Evolutionary conservation across 2,329 filamentous ascomycete species (phyloP), one percentile per base, ranked within the genome.

Genomic region (Diplocarpon mali): DNA sequence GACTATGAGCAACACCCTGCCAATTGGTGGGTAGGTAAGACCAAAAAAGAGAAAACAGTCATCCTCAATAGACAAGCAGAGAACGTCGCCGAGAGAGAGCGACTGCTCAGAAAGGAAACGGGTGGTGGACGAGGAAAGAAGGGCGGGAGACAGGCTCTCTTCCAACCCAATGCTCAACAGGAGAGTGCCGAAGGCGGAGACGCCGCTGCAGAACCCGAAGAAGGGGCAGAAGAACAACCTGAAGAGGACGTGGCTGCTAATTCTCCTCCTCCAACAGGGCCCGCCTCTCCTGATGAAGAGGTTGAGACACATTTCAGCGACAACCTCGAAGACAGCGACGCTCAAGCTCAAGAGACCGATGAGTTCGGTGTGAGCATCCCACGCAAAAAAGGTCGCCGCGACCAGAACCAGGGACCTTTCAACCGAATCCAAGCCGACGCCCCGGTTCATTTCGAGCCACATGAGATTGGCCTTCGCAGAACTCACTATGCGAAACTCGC

Each of bases 401-500:
- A 44, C 37, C 42, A 38, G 3, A 24, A 24, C 20, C 35, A 35
- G 11, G 35, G 34, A 15, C 35, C 44, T 16, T 38, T 35, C 30
- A 48, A 44, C 17, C 34, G 42, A 14, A 45, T 45, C n/a, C 32
- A 45, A 34, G 36, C n/a, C n/a, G 16, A 34, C 4, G 30, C 35
- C 10, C 52, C 47, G 38, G 45, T 58, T 35, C 44, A 35, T 5
- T 61, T 57, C 36, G 57, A 61, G 10, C 43, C 52, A 5, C 40
- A 53, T 42, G 59, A 62, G 31, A 62, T 62, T 47, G 59, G 59
- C 28, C 44, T 58, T 31, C 48, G 58, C 28, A 50, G 54, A 29
- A 50, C 50, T 34, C 50, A 51, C 38, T 49, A 52, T 32, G 45
- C 46, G 35, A 56, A 54, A n/a, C 48, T 56, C 17, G 44, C 50